A percentile compares a stretch with the other conserved stretches of the same genome.
phyloP scores from a whole-genome alignment of 1,139 yeast species.

The Yamadazyma trypodendri region DNA sequence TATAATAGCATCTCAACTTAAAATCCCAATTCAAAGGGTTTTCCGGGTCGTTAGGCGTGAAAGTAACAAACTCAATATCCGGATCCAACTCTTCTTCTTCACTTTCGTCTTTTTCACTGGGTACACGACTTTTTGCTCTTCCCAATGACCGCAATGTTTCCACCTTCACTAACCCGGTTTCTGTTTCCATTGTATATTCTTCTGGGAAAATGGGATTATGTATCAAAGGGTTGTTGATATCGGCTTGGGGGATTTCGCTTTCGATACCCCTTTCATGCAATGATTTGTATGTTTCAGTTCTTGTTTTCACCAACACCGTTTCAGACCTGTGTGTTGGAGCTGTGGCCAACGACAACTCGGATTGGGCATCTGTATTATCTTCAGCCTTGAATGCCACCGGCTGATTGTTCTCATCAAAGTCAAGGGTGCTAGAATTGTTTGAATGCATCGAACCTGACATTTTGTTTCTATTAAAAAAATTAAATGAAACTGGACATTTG shows the following conservation, averaged over 20 bases:
- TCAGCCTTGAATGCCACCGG: constrained; percentile 14
- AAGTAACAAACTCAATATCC: constrained; percentile 80
- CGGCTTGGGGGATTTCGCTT: constrained; percentile 51
- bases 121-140: constrained; percentile 40
- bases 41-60: constrained; percentile 70
- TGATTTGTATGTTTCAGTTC: constrained; percentile 71
- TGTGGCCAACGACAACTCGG: constrained; percentile 29
- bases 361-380: constrained; percentile 40
- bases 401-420: constrained; percentile 9
- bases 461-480: background rate
- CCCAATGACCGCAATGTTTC: constrained; percentile 68
- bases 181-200: constrained; percentile 83
- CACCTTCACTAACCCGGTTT: constrained; percentile 82
- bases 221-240: constrained; percentile 61
- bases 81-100: constrained; percentile 46
- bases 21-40: constrained; percentile 85
- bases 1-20: constrained; percentile 61
- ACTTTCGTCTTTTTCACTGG: constrained; percentile 9
- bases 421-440: constrained; percentile 11
- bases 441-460: constrained; percentile 5
- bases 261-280: constrained; percentile 62
- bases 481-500: background rate
- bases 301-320: constrained; percentile 30
- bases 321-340: constrained; percentile 11
- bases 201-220: constrained; percentile 80